Base-by-base conservation (phyloP, 2,329 filamentous ascomycete genomes). In the Trichoderma afroharzianum region DNA sequence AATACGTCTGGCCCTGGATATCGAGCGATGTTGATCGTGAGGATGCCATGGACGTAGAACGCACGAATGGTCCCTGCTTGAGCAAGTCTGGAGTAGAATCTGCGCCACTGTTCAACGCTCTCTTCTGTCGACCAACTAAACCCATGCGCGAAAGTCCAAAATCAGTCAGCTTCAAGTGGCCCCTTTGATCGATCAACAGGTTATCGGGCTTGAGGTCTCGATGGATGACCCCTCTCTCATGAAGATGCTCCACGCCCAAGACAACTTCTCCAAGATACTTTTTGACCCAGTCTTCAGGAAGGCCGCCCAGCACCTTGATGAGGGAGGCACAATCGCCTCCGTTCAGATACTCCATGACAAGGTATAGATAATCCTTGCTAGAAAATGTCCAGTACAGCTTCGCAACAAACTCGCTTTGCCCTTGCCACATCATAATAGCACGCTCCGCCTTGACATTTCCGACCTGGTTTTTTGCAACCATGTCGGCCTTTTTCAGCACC, bases 381-480 rank as follows among this genome's bases (percentile, higher is more conserved):
- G 96, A 97, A 79, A 99, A 99, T 0, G 96, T 99, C 97, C 97
- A 99, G 83, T 98, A 99, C 14, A 99, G 87, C 83, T 99, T 99
- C 30, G 96, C 96, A 71, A 99, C 96, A 80, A 99, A 99, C 72
- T 99, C 96, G 80, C 97, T 99, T 81, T 98, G 94, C 26, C 96
- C 96, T 83, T 99, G 96, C 93, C 96, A 98, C 96, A 99, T 99
- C 96, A 99, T 98, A 79, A 99, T 99, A 26, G 97, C 97, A 75
- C 96, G 90, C 82, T 99, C 96, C 9, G 97, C 96, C 82, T 99
- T 98, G 78, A 99, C 96, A 78, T 99, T 99, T 76, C 96, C 97
- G 76, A 99, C 95, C 80, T 99, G 96, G 80, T 99, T 99, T 83
- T 99, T 99, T 73, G 96, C 96, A 74, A 99, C 94, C 96, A 99